Percentiles rank a stretch among this genome's conserved stretches.
phyloP scores from a whole-genome alignment of 2,329 filamentous ascomycete species.

The Pseudofabraea citricarpa region DNA sequence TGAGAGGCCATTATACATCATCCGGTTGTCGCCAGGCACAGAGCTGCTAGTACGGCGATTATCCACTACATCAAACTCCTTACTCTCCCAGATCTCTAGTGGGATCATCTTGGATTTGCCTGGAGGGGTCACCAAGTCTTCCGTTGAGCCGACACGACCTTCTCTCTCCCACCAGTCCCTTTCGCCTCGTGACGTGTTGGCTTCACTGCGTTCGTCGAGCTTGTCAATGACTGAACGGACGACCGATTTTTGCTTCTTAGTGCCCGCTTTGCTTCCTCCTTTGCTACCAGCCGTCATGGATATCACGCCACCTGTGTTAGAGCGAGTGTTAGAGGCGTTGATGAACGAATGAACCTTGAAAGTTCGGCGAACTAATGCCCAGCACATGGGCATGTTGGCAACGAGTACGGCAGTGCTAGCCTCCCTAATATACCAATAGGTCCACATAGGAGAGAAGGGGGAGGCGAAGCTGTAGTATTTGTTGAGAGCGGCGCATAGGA shows the following conservation, averaged over 20 bases:
- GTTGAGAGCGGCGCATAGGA: conserved; percentile 45
- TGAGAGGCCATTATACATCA: background rate
- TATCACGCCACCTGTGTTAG: background rate
- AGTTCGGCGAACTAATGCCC: conserved; percentile 42
- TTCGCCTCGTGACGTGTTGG: background rate
- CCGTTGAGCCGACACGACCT: background rate
- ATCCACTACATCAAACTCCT: conserved; percentile 13
- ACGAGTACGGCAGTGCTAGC: conserved; percentile 47
- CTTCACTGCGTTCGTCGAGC: background rate
- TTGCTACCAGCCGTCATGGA: background rate
- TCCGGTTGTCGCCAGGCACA: background rate
- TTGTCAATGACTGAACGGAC: background rate
- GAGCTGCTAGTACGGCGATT: background rate
- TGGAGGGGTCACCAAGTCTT: background rate
- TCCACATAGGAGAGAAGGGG: conserved; percentile 28
- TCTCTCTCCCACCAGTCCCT: background rate
- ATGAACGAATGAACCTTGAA: conserved; percentile 27
- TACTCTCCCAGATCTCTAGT: conserved; percentile 20
- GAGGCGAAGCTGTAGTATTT: conserved; percentile 38
- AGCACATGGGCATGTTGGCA: conserved; percentile 48
- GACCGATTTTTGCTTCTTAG: too few relatives aligned
- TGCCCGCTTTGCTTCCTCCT: too few relatives aligned
- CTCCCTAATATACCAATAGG: conserved; percentile 49
- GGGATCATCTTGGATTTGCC: conserved; percentile 5
- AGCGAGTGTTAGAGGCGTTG: background rate